Evolutionary conservation across 1,139 yeast genomes (phyloP), one percentile per base, ranked within the genome.

Genomic region (Saccharomyces pastorianus): DNA sequence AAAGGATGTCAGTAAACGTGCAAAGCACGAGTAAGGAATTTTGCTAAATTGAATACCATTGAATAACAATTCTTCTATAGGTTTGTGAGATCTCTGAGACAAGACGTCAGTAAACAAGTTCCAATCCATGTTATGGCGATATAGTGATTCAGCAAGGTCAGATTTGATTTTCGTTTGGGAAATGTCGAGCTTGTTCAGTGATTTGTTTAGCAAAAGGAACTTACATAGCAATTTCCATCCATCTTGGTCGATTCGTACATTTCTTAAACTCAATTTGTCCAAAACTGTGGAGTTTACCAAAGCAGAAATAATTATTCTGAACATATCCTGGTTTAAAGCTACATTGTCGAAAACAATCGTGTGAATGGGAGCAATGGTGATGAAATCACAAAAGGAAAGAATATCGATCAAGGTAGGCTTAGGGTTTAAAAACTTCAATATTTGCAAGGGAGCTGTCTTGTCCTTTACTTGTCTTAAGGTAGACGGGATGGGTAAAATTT

Each of bases 321-420:
- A 73, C 97, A 89, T 89, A 61, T 88, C 95, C 0, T 84, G 80
- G 6, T 88, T 80, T 74, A 91, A 76, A 9, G 85, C 76, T 34
- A 88, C 96, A 64, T 89, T 88, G 70, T 91, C 97, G 64, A 91
- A 85, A 7, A 87, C 82, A 3, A 91, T 77, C 2, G 88, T 83
- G 55, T 83, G 81, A 32, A 91, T 84, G 0, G 96, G 96, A 0
- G 87, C 87, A 47, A 89, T 85, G 0, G 96, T 81, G 53, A 91
- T 75, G 65, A 91, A 91, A 68, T 91, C 98, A 58, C 91, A 79
- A 67, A 91, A 89, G 2, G 97, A 88, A 56, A 88, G 77, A 5
- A 90, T 81, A 71, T 91, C 98, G 60, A 91, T 88, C 60, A 90
- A 72, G 0, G 98, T 90, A 1, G 98, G 98, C 59, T 84, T 83